phyloP scores from a whole-genome alignment of 768 basidiomycete species.

The Naganishia friedmannii region DNA sequence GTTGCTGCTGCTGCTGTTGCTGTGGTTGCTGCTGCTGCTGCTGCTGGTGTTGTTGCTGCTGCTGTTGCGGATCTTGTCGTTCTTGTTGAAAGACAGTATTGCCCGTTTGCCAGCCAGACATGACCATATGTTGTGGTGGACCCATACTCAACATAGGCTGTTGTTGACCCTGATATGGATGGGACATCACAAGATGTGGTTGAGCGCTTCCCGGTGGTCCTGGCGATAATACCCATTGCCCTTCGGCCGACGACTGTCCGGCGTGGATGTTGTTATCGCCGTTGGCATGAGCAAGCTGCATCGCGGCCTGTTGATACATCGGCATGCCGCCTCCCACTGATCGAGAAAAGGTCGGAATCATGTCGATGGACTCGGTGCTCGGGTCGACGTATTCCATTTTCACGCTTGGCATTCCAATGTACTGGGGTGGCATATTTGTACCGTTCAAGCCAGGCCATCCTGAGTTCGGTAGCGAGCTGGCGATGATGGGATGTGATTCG shows the following conservation, averaged over 20 bases:
- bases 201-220: not conserved
- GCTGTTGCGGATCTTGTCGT: not conserved
- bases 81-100: constrained; percentile 14
- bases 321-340: not conserved
- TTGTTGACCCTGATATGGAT: constrained; percentile 1
- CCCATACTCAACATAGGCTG: constrained; percentile 16
- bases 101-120: constrained; percentile 1
- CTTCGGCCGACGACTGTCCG: not conserved
- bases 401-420: not conserved
- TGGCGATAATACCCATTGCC: constrained; percentile 8
- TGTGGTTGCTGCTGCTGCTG: too few relatives aligned
- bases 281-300: not conserved
- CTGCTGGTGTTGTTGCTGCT: not conserved
- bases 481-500: not conserved
- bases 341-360: not conserved
- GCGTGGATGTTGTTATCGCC: not conserved
- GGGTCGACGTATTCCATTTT: constrained; percentile 11
- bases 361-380: not conserved
- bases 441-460: not conserved
- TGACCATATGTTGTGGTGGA: not conserved
- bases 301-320: not conserved
- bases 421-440: not conserved
- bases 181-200: not conserved
- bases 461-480: constrained; percentile 1
- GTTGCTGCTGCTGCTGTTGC: not conserved